Evolutionary conservation across 331 rosid species (phyloP), one percentile per base, ranked within the genome.

Genomic region (Spiraea crenata): DNA sequence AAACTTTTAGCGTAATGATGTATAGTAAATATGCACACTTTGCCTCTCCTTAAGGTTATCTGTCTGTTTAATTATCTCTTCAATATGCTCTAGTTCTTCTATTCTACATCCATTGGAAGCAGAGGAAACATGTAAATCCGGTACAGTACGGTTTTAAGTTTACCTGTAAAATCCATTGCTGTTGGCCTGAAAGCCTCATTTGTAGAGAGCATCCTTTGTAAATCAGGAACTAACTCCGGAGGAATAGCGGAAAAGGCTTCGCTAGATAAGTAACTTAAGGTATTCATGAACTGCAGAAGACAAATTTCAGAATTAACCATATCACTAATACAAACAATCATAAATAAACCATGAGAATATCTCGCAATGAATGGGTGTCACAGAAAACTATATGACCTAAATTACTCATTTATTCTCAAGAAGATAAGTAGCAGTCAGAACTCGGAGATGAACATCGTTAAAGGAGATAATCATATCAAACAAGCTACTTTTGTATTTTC

Each of bases 121-220:
- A 52, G 44, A 55, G 42, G 40, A 55, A 25, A 20, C 40, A 55
- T 55, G 19, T 40, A 16, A 34, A 49, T 47, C 41, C 41, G 45
- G 45, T 55, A 44, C 31, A 69, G 52, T 25, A 79, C 59, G 71
- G 47, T 44, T 79, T 37, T 12, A 44, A 57, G 16, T 69, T 81
- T 85, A 95, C 99, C 98, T 44, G 99, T 91, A 78, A 95, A 95
- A 80, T 85, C 98, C 75, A 87, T 77, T 42, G 96, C 92, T 47
- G 90, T 78, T 76, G 98, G 98, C 82, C 98, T 82, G 68, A 85
- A 81, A 81, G 96, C 85, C 73, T 89, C 99, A 79, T 91, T 91
- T 67, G 82, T 72, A 78, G 99, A 95, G n/a, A 95, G 87, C 98
- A 95, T 89, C 86, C 92, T 85, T 77, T 89, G 92, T 89, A 95